Evolutionary conservation across 2,329 filamentous ascomycete genomes (phyloP), one percentile per base, ranked within the genome.

Genomic region (Trichoderma atroviride): DNA sequence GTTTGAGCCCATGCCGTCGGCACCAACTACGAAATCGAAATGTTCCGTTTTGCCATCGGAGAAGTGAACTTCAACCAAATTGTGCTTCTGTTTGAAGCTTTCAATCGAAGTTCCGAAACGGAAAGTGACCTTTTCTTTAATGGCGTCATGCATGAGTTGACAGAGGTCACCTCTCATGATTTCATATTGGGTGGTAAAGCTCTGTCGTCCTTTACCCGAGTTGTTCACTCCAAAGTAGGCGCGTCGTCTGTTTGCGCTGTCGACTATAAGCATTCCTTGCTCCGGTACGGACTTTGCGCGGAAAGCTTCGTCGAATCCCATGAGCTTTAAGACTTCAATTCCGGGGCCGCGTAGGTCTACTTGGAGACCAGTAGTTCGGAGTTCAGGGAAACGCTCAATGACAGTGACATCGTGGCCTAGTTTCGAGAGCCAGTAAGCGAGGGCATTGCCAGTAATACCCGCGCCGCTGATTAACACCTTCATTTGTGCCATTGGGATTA

Each of bases 81-180:
- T 71, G 7, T 70, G 70, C 22, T 75, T 70, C 37, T 68, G 52
- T 13, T 76, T 70, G 11, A 77, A 73, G 24, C 70, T 73, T 47
- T 76, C 72, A n/a, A 78, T 74, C 0, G 73, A 76, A 11, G 76
- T 27, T 4, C 64, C 75, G 40, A 80, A 81, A 0, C 76, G 19
- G 35, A 78, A 81, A 50, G 70, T 73, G 0, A 75, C 70, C 0
- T 73, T 71, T 13, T 75, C 72, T 22, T 73, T 74, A 0, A 73
- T 74, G 1, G 76, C 72, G 35, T 79, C 78, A 33, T 84, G 80
- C 0, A 88, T 69, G 1, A 88, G 72, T 0, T 73, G 74, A 14
- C 81, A 83, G 35, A 88, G 71, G 65, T 87, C 84, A 0, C 84
- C 85, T 10, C 86, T 78, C 80, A 88, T 83, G 59, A 88, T 87